phyloP scores from a whole-genome alignment of 345 rosid species.

The Clausena lansium region DNA sequence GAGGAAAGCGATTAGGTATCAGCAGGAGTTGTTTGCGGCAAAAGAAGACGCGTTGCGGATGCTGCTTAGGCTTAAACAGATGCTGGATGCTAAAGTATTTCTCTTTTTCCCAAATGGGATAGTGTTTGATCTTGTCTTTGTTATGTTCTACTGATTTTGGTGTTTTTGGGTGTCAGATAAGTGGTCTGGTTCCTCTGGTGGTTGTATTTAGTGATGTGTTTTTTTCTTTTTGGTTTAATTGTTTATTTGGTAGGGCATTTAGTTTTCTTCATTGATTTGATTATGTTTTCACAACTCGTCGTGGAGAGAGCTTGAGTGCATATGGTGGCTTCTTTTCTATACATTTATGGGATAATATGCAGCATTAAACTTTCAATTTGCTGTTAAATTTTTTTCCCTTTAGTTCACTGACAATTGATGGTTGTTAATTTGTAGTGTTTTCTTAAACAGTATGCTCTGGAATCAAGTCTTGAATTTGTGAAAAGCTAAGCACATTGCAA shows the following conservation, averaged over 20 bases:
- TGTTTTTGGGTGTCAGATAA: neutral
- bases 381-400: neutral
- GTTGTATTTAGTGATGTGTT: conserved; percentile 10
- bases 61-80: conserved; percentile 77
- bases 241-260: neutral
- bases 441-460: neutral
- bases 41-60: conserved; percentile 77
- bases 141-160: neutral
- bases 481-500: neutral
- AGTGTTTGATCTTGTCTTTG: conserved; percentile 1
- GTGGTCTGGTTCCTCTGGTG: neutral
- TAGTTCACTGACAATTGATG: neutral
- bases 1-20: conserved; percentile 62
- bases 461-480: neutral
- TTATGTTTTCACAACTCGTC: neutral
- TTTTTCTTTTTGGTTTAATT: neutral
- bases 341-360: neutral
- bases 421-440: neutral
- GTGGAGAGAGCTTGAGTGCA: neutral
- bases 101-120: neutral
- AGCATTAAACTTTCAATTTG: neutral
- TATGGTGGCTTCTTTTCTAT: neutral
- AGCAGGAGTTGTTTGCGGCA: conserved; percentile 61
- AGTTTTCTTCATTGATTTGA: neutral
- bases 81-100: conserved; percentile 79